Percentiles rank a stretch among this genome's conserved stretches.
Evolutionary conservation across 208 protist genomes (phyloP).

Genomic region (Leishmania amazonensis): DNA sequence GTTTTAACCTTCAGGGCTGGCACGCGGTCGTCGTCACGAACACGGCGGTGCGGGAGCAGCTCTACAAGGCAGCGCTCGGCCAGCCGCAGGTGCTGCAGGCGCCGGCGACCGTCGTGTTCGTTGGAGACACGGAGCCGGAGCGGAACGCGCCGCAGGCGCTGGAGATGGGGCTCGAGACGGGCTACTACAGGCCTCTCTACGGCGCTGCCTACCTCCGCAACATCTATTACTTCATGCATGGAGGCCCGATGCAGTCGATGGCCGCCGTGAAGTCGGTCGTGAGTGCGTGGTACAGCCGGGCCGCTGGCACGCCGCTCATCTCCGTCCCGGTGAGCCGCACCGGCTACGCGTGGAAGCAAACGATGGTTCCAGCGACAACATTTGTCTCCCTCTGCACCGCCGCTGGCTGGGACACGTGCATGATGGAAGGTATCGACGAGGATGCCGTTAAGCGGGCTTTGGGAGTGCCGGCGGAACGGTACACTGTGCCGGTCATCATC

Average conservation of each 20-base stretch:
- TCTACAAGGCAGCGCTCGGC: conserved; percentile 60
- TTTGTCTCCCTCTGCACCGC: conserved; percentile 75
- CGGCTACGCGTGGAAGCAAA: conserved; percentile 91
- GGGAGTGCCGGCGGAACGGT: conserved; percentile 63
- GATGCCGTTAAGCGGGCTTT: conserved; percentile 62
- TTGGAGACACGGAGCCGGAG: conserved; percentile 69
- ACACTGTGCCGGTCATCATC: conserved; percentile 81
- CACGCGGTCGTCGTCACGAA: conserved; percentile 78
- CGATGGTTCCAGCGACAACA: conserved; percentile 80
- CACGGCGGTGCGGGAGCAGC: conserved; percentile 27
- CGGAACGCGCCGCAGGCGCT: conserved; percentile 63
- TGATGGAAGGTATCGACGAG: conserved; percentile 91
- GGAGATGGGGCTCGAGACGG: conserved; percentile 63
- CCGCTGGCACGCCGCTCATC: conserved; percentile 59
- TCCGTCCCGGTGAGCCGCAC: conserved; percentile 61
- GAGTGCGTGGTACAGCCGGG: conserved; percentile 57
- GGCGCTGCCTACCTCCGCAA: conserved; percentile 59
- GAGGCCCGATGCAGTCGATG: conserved; percentile 57
- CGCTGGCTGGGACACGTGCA: conserved; percentile 63
- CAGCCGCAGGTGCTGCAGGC: conserved; percentile 76
- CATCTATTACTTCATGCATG: conserved; percentile 76
- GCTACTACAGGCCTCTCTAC: conserved; percentile 53
- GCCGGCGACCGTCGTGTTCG: conserved; percentile 76
- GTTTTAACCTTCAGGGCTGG: conserved; percentile 90
- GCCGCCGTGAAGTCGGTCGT: conserved; percentile 53